These are phyloP conservation scores for Secale cereale DNA, from an alignment of 176 grass and related monocot genomes.

Conservation along the genomic window DNA sequence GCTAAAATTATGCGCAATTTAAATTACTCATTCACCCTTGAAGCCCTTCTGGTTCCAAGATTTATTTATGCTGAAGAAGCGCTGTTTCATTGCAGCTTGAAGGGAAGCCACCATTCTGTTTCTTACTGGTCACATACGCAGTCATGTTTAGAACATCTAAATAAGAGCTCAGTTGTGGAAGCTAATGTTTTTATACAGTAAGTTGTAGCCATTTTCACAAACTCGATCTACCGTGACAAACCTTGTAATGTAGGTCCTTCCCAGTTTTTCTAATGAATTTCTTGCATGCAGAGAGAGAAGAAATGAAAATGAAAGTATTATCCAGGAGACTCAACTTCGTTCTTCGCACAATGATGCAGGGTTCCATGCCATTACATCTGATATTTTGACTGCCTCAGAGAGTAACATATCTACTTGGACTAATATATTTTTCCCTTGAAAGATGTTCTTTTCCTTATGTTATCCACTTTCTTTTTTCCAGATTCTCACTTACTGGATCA, in stretches of 20 bases:
- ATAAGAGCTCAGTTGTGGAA: slow-evolving; percentile 43
- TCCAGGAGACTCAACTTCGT: slow-evolving; percentile 41
- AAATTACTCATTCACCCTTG: slow-evolving; percentile 25
- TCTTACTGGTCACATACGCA: slow-evolving; percentile 57
- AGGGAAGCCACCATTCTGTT: slow-evolving; percentile 41
- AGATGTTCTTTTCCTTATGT: slow-evolving; percentile 1
- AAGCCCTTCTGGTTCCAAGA: background rate
- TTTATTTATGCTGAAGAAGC: slow-evolving; percentile 30
- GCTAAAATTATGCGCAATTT: slow-evolving; percentile 22
- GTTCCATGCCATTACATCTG: slow-evolving; percentile 41
- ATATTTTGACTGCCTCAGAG: slow-evolving; percentile 47
- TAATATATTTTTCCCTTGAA: background rate
- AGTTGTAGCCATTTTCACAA: slow-evolving; percentile 29
- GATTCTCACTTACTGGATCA: slow-evolving; percentile 48
- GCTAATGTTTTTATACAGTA: slow-evolving; percentile 49
- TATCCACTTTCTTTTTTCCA: slow-evolving; percentile 32
- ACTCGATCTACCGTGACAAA: background rate
- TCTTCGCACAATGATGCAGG: slow-evolving; percentile 42
- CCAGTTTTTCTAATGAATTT: background rate
- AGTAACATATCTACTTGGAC: slow-evolving; percentile 44
- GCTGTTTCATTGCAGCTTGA: slow-evolving; percentile 45
- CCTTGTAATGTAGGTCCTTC: slow-evolving; percentile 12
- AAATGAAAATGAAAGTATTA: slow-evolving; percentile 38
- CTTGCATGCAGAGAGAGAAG: slow-evolving; percentile 49
- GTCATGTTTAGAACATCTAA: slow-evolving; percentile 47